phyloP scores from a whole-genome alignment of 2,329 filamentous ascomycete species.

The Xylariaceae sp. region DNA sequence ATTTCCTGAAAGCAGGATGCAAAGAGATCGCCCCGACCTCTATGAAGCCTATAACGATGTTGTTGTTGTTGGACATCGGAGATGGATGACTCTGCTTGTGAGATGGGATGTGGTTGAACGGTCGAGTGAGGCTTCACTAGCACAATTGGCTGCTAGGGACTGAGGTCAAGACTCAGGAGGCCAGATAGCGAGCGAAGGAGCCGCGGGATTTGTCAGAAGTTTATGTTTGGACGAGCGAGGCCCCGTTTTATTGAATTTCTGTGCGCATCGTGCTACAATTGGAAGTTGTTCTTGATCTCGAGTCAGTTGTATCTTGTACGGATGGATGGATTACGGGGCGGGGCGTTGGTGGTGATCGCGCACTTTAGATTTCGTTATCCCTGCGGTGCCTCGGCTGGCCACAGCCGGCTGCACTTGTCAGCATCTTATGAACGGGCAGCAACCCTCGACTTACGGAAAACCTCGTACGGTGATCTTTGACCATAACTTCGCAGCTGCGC shows the following conservation, averaged over 20 bases:
- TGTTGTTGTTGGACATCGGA: background rate
- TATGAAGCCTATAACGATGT: background rate
- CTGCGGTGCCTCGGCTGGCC: too few species aligned
- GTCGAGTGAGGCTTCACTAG: background rate
- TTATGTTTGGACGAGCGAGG: background rate
- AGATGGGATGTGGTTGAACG: background rate
- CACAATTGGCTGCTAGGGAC: background rate
- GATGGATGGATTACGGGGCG: background rate
- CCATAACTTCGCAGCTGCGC: too few species aligned
- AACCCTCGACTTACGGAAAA: too few species aligned
- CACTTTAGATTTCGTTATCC: too few species aligned
- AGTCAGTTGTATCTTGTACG: background rate
- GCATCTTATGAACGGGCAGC: too few species aligned
- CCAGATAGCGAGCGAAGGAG: background rate
- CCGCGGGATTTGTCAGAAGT: background rate
- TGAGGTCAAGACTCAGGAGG: too few species aligned
- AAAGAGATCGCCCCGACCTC: background rate
- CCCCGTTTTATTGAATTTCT: background rate
- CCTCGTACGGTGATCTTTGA: too few species aligned
- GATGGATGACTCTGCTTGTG: background rate
- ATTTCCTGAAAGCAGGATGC: background rate
- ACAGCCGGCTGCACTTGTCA: too few species aligned
- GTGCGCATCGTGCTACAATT: background rate
- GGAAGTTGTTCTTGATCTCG: background rate
- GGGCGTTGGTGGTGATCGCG: too few species aligned